phyloP scores from a whole-genome alignment of 2,329 filamentous ascomycete species.

The Gaeumannomyces tritici region DNA sequence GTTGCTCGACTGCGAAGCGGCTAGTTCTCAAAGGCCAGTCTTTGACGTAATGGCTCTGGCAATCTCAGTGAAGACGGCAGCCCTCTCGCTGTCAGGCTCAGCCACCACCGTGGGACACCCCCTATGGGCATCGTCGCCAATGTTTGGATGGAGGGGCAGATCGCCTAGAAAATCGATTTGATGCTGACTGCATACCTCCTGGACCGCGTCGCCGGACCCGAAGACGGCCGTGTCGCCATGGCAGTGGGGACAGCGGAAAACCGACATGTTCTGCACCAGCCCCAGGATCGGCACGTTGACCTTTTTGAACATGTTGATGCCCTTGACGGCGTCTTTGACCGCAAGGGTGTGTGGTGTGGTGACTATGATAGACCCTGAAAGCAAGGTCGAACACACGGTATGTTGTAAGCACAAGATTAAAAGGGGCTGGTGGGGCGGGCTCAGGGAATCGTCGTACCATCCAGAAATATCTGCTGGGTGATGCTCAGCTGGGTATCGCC shows the following conservation, averaged over 20 bases:
- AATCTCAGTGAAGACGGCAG: constrained; percentile 62
- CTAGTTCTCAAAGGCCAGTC: constrained; percentile 22
- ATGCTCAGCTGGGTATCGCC: constrained; percentile 97
- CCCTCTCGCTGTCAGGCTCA: constrained; percentile 67
- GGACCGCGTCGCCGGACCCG: constrained; percentile 53
- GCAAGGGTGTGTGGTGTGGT: constrained; percentile 92
- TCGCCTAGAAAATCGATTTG: constrained; percentile 76
- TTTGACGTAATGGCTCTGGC: constrained; percentile 44
- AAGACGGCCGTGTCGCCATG: constrained; percentile 67
- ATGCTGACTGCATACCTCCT: constrained; percentile 59
- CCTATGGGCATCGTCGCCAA: constrained; percentile 78
- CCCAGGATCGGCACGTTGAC: constrained; percentile 74
- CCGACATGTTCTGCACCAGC: constrained; percentile 85
- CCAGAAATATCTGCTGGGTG: constrained; percentile 83
- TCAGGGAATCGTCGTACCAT: constrained; percentile 40
- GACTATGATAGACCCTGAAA: constrained; percentile 66
- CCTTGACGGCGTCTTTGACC: constrained; percentile 83
- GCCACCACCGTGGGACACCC: constrained; percentile 87
- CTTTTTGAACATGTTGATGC: constrained; percentile 86
- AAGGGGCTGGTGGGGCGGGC: not conserved
- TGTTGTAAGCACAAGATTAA: not conserved
- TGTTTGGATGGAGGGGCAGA: constrained; percentile 76
- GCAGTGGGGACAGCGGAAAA: constrained; percentile 75
- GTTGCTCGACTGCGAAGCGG: not conserved
- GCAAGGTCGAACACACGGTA: not conserved